These are phyloP conservation scores for Pichia gijzeniarum DNA, from an alignment of 805 yeast genomes.

Conservation along the genomic window DNA sequence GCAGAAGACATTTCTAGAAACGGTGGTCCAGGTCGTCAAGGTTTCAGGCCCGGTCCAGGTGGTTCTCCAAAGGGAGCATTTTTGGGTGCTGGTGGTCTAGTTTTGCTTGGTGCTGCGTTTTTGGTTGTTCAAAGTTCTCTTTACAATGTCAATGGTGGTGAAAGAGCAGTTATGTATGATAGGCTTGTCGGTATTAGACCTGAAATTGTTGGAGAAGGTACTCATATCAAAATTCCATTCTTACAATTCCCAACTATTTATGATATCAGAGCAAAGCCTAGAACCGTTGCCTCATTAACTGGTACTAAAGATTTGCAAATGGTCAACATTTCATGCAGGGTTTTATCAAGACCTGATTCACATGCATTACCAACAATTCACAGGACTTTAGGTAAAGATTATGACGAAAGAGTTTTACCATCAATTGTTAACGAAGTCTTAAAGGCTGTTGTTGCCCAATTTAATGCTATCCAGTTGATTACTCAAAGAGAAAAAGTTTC, in stretches of 20 bases:
- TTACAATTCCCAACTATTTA: slow-evolving; percentile 86
- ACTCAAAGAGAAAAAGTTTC: slow-evolving; percentile 99
- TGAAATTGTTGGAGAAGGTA: slow-evolving; percentile 83
- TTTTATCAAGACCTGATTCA: slow-evolving; percentile 82
- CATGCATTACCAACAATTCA: slow-evolving; percentile 73
- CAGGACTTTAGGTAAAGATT: slow-evolving; percentile 89
- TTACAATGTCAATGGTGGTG: slow-evolving; percentile 97
- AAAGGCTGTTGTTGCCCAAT: slow-evolving; percentile 95
- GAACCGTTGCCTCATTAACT: slow-evolving; percentile 91
- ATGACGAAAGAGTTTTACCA: slow-evolving; percentile 95
- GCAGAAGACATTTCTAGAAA: slow-evolving; percentile 36
- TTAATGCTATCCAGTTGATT: slow-evolving; percentile 95
- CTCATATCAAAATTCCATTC: slow-evolving; percentile 93
- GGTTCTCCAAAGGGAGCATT: slow-evolving; percentile 46
- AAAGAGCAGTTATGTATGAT: slow-evolving; percentile 90
- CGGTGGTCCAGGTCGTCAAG: slow-evolving; percentile 24
- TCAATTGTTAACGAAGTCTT: slow-evolving; percentile 95
- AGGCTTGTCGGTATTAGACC: slow-evolving; percentile 81
- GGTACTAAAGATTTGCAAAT: slow-evolving; percentile 98
- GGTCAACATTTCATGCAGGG: slow-evolving; percentile 99
- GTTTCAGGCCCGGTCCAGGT: slow-evolving; percentile 12
- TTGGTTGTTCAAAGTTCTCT: slow-evolving; percentile 48
- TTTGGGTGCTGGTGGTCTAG: slow-evolving; percentile 58
- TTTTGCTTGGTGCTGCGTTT: slow-evolving; percentile 54
- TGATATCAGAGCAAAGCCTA: slow-evolving; percentile 95